phyloP scores from a whole-genome alignment of 441 rosid genomes.

The Sinapis alba region DNA sequence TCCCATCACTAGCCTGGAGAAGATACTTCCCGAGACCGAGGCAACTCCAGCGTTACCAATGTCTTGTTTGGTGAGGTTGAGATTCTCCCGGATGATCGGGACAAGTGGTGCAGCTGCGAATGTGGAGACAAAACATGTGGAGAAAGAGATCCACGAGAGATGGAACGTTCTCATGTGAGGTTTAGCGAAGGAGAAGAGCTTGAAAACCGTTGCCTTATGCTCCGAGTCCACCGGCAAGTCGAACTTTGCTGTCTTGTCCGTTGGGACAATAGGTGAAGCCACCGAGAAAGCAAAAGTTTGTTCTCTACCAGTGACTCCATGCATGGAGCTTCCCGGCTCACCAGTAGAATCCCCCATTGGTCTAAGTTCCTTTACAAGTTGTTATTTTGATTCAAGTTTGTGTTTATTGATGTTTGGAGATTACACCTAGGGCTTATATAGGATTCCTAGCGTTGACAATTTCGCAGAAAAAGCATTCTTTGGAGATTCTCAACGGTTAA shows the following conservation, averaged over 20 bases:
- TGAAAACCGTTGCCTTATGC: conserved; percentile 72
- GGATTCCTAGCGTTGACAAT: conserved; percentile 43
- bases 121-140: conserved; percentile 76
- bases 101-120: conserved; percentile 90
- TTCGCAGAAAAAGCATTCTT: conserved; percentile 8
- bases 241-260: conserved; percentile 65
- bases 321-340: conserved; percentile 82
- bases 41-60: conserved; percentile 85
- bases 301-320: conserved; percentile 77
- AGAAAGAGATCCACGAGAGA: conserved; percentile 86
- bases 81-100: conserved; percentile 78
- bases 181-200: conserved; percentile 62
- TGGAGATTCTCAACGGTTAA: conserved; percentile 59
- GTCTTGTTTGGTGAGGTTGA: conserved; percentile 61
- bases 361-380: background rate
- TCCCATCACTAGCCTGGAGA: conserved; percentile 82
- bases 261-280: conserved; percentile 57
- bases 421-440: conserved; percentile 37
- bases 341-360: conserved; percentile 55
- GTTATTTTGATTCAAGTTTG: background rate
- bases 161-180: conserved; percentile 89
- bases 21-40: conserved; percentile 82
- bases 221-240: conserved; percentile 69
- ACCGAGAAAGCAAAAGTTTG: conserved; percentile 65
- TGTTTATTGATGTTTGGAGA: conserved; percentile 12